These are phyloP conservation scores for Crithidia mellificae DNA, from an alignment of 208 protist species.

Conservation along the genomic window DNA sequence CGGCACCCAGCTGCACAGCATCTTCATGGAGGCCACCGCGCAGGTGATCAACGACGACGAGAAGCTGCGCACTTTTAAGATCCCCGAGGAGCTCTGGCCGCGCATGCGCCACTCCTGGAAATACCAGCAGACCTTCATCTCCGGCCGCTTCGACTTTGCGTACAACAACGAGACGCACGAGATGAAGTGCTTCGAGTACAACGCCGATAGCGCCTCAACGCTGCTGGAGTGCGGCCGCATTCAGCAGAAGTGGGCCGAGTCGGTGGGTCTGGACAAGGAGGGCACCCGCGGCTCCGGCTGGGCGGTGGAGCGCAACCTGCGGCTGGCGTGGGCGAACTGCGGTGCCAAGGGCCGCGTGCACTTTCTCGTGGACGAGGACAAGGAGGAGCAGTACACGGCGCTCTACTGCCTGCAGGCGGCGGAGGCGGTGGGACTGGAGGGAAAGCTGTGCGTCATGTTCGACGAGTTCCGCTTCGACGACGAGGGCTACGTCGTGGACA, in stretches of 20 bases:
- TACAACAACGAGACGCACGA: constrained; percentile 70
- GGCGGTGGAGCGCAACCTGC: constrained; percentile 59
- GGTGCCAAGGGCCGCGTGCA: constrained; percentile 79
- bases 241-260: constrained; percentile 87
- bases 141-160: constrained; percentile 90
- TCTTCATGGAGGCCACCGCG: constrained; percentile 89
- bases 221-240: constrained; percentile 87
- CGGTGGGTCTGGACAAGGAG: constrained; percentile 59
- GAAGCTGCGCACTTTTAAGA: constrained; percentile 65
- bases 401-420: constrained; percentile 78
- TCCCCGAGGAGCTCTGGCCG: constrained; percentile 86
- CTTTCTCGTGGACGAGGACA: constrained; percentile 86
- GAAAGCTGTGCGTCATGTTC: constrained; percentile 86
- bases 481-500: constrained; percentile 68
- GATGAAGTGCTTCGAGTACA: constrained; percentile 93
- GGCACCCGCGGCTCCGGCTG: constrained; percentile 67
- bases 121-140: constrained; percentile 73
- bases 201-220: constrained; percentile 90
- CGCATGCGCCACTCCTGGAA: constrained; percentile 80
- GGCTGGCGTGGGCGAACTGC: constrained; percentile 59
- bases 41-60: constrained; percentile 79
- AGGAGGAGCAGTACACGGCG: constrained; percentile 89
- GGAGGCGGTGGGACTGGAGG: constrained; percentile 68
- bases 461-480: constrained; percentile 89
- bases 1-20: constrained; percentile 70